A percentile compares a stretch with the other conserved stretches of the same genome.
These are phyloP conservation scores for Colletotrichum musicola DNA, from an alignment of 2,329 filamentous ascomycete genomes.

Conservation along the genomic window DNA sequence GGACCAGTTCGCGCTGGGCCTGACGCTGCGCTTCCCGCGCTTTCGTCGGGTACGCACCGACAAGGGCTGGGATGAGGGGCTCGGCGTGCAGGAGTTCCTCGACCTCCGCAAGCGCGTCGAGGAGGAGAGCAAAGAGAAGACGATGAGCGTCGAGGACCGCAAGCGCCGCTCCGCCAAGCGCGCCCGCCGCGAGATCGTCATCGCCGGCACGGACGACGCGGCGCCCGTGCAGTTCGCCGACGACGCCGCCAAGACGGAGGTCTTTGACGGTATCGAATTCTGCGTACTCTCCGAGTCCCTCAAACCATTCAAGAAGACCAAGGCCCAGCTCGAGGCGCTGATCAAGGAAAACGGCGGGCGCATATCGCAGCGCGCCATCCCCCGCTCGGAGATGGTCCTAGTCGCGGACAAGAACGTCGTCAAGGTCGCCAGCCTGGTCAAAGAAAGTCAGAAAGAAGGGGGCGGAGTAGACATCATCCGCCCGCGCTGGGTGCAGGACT, in stretches of 20 bases:
- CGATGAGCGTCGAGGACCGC: slow-evolving; percentile 81
- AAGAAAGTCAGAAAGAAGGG: slow-evolving; percentile 76
- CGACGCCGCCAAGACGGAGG: slow-evolving; percentile 61
- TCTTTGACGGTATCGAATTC: slow-evolving; percentile 84
- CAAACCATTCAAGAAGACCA: slow-evolving; percentile 78
- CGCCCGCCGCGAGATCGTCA: slow-evolving; percentile 76
- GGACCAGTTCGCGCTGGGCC: slow-evolving; percentile 80
- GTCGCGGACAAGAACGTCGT: slow-evolving; percentile 85
- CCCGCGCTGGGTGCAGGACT: slow-evolving; percentile 87
- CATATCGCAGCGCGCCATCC: slow-evolving; percentile 79
- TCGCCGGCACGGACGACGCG: slow-evolving; percentile 76
- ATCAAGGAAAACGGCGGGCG: slow-evolving; percentile 87
- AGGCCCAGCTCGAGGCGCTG: slow-evolving; percentile 82
- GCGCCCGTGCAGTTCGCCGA: slow-evolving; percentile 61
- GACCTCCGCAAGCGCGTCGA: slow-evolving; percentile 78
- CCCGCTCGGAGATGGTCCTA: slow-evolving; percentile 73
- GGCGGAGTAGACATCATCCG: slow-evolving; percentile 79
- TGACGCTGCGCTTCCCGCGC: slow-evolving; percentile 90
- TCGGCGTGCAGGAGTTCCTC: slow-evolving; percentile 83
- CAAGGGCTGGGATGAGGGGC: slow-evolving; percentile 83
- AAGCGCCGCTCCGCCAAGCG: slow-evolving; percentile 68
- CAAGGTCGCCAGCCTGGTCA: slow-evolving; percentile 86
- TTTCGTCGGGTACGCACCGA: slow-evolving; percentile 88
- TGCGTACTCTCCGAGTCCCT: slow-evolving; percentile 84
- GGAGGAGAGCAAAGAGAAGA: slow-evolving; percentile 77